phyloP scores from a whole-genome alignment of 352 stramenopile genomes.

The Globisporangium spinosum region DNA sequence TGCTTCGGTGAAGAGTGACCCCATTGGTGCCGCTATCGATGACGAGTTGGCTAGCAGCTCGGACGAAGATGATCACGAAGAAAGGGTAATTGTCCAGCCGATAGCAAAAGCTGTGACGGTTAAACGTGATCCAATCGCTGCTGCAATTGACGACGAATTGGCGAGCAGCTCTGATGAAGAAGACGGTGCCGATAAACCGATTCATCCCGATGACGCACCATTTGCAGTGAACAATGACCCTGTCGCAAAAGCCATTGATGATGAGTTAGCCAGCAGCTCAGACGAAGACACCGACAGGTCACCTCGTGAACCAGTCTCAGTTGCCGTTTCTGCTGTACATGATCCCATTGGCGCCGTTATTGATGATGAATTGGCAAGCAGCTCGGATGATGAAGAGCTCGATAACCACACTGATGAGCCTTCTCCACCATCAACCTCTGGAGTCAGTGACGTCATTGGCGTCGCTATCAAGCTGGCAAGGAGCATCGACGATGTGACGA shows the following conservation, averaged over 20 bases:
- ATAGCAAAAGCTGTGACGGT: not conserved
- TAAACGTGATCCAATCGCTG: conserved; percentile 21
- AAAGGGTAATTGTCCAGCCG: not conserved
- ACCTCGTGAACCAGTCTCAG: not conserved
- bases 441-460: not conserved
- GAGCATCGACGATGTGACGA: not conserved
- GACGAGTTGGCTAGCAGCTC: conserved; percentile 26
- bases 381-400: conserved; percentile 18
- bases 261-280: not conserved
- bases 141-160: conserved; percentile 36
- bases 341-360: conserved; percentile 34
- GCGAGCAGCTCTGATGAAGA: conserved; percentile 28
- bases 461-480: not conserved
- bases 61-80: not conserved
- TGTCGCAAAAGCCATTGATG: not conserved
- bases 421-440: not conserved
- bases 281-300: not conserved
- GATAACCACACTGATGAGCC: not conserved
- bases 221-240: not conserved
- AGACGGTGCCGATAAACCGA: not conserved
- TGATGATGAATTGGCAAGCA: conserved; percentile 30
- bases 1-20: not conserved
- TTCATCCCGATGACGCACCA: not conserved
- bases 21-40: conserved; percentile 37
- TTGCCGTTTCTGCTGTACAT: conserved; percentile 12